Percentiles rank a stretch among this genome's conserved stretches.
Evolutionary conservation across 768 basidiomycete species (phyloP).

Genomic region (Mycena olivaceomarginata): DNA sequence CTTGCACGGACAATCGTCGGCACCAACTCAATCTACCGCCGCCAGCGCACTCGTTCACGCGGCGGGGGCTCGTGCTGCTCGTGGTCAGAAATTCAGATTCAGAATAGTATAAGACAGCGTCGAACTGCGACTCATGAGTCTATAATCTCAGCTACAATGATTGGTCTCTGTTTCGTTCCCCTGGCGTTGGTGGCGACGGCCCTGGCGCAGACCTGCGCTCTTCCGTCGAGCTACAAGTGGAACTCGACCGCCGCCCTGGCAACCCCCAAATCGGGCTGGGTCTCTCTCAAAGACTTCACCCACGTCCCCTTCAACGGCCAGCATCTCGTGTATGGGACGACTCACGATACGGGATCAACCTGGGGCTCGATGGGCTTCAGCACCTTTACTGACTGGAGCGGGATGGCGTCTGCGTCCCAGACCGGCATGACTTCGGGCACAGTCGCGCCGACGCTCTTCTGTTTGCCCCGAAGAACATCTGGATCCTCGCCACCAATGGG

Average conservation of each 20-base stretch:
- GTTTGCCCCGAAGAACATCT: slow-evolving; percentile 31
- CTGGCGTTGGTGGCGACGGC: slow-evolving; percentile 10
- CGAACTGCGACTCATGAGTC: slow-evolving; percentile 24
- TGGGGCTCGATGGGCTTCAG: slow-evolving; percentile 37
- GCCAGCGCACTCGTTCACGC: slow-evolving; percentile 2
- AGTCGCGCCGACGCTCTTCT: slow-evolving; percentile 38
- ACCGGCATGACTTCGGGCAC: slow-evolving; percentile 25
- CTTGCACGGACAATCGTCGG: slow-evolving; percentile 33
- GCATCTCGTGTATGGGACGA: slow-evolving; percentile 35
- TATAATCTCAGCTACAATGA: slow-evolving; percentile 24
- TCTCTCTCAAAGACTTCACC: slow-evolving; percentile 41
- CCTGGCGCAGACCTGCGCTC: slow-evolving; percentile 33
- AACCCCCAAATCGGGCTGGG: slow-evolving; percentile 33
- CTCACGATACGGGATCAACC: slow-evolving; percentile 28
- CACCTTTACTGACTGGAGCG: slow-evolving; percentile 27
- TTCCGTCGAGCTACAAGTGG: slow-evolving; percentile 39
- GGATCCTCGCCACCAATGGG: slow-evolving; percentile 37
- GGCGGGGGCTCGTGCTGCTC: slow-evolving; percentile 23
- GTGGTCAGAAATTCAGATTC: slow-evolving; percentile 30
- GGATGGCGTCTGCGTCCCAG: slow-evolving; percentile 39
- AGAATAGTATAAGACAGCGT: slow-evolving; percentile 29
- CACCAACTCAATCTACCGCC: slow-evolving; percentile 16
- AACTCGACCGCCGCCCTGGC: slow-evolving; percentile 31
- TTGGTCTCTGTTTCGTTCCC: slow-evolving; percentile 16
- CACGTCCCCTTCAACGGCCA: slow-evolving; percentile 37